Conservation (phyloP, 441 rosid species). For the Manihot esculenta region DNA sequence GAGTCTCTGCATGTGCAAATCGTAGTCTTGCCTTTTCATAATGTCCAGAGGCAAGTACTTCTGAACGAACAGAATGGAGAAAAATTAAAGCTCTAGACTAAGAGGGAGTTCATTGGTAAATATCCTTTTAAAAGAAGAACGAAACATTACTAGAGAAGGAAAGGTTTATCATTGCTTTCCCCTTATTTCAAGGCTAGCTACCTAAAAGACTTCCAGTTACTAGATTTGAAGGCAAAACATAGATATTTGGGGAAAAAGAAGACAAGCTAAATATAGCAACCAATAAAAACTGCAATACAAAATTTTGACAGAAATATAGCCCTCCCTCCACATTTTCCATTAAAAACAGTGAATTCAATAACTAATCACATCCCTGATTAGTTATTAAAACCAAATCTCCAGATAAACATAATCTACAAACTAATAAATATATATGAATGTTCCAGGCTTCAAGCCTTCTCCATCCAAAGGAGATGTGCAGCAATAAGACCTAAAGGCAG, state of each 20-base stretch:
- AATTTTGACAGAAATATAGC: neutral
- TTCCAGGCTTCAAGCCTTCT: neutral
- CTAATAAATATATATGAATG: neutral
- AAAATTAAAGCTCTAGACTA: neutral
- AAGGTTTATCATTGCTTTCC: neutral
- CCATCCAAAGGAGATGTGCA: constrained; percentile 1
- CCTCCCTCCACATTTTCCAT: neutral
- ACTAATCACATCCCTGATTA: neutral
- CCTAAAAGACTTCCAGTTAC: neutral
- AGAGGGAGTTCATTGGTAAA: constrained; percentile 9
- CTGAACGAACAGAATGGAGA: constrained; percentile 34
- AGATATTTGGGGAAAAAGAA: too few relatives aligned
- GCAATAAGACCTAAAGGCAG: neutral
- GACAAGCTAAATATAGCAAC: neutral
- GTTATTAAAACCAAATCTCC: neutral
- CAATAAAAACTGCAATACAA: neutral
- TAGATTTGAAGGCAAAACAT: neutral
- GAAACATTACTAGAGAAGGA: neutral
- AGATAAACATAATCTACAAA: neutral
- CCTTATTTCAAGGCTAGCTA: neutral
- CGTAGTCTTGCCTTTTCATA: constrained; percentile 89
- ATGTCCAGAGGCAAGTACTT: constrained; percentile 69
- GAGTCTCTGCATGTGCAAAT: constrained; percentile 97
- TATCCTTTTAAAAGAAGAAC: constrained; percentile 7
- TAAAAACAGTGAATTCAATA: neutral